Base-by-base conservation (phyloP, 257 asterid species). In the Verbascum thapsus region DNA sequence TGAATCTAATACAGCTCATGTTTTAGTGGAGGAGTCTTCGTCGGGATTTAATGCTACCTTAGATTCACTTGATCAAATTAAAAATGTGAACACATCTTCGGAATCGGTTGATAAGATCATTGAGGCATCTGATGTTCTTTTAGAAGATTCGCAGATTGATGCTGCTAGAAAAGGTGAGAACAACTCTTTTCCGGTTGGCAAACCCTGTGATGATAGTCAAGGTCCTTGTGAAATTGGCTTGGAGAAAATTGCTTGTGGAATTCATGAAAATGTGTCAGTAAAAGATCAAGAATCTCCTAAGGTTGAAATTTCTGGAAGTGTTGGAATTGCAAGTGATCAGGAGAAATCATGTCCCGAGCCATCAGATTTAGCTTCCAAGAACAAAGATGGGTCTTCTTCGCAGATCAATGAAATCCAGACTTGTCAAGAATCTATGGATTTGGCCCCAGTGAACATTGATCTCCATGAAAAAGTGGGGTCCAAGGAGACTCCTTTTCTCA, bases 401-500 rank as follows among this genome's bases (percentile, higher is more conserved):
- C 74, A 69, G 51, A 67, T 56, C 63, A 68, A 72, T 23, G 82
- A 73, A 23, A 43, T 58, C 52, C 71, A 16, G 65, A 64, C 66
- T 66, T 57, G 48, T 62, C 55, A 61, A 37, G 76, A 82, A 75
- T 72, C 55, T 55, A 52, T 44, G 13, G 74, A 80, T 55, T 63
- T 73, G 1, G 55, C 66, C 40, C 12, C 67, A 26, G 61, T 64
- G 34, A 72, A 74, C 65, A 64, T 53, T 54, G 73, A 70, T 61
- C 50, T 53, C 26, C 65, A 48, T 61, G 86, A 78, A 49, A 76
- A 70, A 20, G 79, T 53, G 23, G 58, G 53, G 16, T 51, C 63
- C 43, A 58, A 66, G 52, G 86, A 63, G 58, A 72, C 62, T 57
- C 67, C 53, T 8, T 30, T 78, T 70, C 80, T 86, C 59, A 81